A percentile compares a stretch with the other conserved stretches of the same genome.
Conservation (phyloP, 441 rosid species). For the Sinapis alba region DNA sequence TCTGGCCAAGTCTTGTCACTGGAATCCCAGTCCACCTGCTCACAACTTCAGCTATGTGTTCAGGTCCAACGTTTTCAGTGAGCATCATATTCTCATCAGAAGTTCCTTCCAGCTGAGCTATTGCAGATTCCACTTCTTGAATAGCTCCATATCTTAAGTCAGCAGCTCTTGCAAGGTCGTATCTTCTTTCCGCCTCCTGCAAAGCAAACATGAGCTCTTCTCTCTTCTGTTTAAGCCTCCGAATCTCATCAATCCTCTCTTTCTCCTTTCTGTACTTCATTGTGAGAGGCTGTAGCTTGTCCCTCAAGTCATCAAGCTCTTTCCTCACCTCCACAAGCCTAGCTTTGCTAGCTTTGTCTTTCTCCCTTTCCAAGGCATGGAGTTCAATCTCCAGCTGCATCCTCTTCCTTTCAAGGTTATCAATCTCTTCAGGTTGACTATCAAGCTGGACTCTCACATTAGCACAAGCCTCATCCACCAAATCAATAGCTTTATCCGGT, state of each 20-base stretch:
- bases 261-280: constrained; percentile 93
- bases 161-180: constrained; percentile 89
- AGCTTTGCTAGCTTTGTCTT: constrained; percentile 95
- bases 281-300: constrained; percentile 83
- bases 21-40: constrained; percentile 98
- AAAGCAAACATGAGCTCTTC: constrained; percentile 75
- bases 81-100: constrained; percentile 69
- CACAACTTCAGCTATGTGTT: constrained; percentile 93
- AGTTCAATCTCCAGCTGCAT: constrained; percentile 90
- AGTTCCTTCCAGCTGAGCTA: constrained; percentile 64
- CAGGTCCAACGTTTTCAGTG: constrained; percentile 86
- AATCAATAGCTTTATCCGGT: constrained; percentile 95
- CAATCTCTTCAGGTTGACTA: constrained; percentile 98
- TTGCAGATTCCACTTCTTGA: constrained; percentile 80
- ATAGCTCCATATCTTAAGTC: constrained; percentile 85
- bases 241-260: constrained; percentile 83
- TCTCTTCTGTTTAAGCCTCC: constrained; percentile 76
- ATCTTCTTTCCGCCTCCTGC: constrained; percentile 92
- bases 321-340: constrained; percentile 84
- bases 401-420: constrained; percentile 84
- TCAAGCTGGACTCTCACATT: constrained; percentile 95
- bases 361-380: constrained; percentile 92
- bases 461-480: constrained; percentile 85
- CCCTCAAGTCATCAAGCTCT: constrained; percentile 92
- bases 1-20: constrained; percentile 90